Conservation (phyloP, 352 stramenopile genomes). For the Phytophthora sp. region DNA sequence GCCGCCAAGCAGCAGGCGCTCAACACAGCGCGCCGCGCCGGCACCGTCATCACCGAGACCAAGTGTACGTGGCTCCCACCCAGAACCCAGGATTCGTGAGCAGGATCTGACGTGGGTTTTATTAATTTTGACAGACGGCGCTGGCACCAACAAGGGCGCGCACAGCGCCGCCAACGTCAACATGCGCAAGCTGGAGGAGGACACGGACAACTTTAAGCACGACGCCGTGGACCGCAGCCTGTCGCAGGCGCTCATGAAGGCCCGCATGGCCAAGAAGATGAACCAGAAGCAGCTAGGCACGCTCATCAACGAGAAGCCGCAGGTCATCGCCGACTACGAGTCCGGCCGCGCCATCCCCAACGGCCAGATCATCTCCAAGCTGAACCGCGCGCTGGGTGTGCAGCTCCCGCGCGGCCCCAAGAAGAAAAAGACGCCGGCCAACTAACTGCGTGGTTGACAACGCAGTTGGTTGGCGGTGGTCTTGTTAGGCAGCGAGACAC, state of each 20-base stretch:
- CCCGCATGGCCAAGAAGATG: slow-evolving; percentile 97
- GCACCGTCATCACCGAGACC: slow-evolving; percentile 75
- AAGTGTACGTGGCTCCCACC: slow-evolving; percentile 55
- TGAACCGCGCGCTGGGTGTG: slow-evolving; percentile 94
- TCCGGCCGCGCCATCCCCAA: slow-evolving; percentile 98
- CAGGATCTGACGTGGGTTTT: slow-evolving; percentile 1
- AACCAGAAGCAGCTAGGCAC: slow-evolving; percentile 98
- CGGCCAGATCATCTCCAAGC: slow-evolving; percentile 96
- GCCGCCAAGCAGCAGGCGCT: slow-evolving; percentile 71
- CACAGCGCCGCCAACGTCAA: slow-evolving; percentile 80
- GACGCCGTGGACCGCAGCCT: slow-evolving; percentile 86
- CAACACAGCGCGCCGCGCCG: slow-evolving; percentile 73
- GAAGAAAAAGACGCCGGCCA: slow-evolving; percentile 63
- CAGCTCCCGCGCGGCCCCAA: slow-evolving; percentile 82
- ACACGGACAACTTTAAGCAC: slow-evolving; percentile 91
- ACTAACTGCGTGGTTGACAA: slow-evolving; percentile 23
- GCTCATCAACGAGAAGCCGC: slow-evolving; percentile 95
- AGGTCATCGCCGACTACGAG: slow-evolving; percentile 98
- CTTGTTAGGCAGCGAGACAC: slow-evolving; percentile 23
- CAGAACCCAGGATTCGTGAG: background rate
- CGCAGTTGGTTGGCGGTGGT: slow-evolving; percentile 23
- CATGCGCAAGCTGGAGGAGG: slow-evolving; percentile 92
- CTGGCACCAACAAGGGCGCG: slow-evolving; percentile 87
- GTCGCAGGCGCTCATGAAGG: slow-evolving; percentile 95
- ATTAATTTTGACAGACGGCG: slow-evolving; percentile 48